Conservation (phyloP, 2,329 filamentous ascomycete genomes). For the Xenoacremonium recifei region DNA sequence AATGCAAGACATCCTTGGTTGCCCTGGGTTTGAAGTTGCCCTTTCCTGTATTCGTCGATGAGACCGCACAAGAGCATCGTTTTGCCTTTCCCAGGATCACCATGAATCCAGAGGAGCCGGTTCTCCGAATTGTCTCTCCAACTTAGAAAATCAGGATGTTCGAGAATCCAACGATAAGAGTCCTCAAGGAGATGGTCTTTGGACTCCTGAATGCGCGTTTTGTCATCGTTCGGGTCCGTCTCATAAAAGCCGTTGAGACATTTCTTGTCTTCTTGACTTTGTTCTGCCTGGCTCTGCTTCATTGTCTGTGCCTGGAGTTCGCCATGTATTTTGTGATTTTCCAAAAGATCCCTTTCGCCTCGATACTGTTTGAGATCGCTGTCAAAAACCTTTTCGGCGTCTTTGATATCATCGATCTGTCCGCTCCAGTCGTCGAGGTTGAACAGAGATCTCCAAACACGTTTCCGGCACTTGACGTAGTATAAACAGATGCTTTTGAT, state of each 20-base stretch:
- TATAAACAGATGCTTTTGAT: not conserved
- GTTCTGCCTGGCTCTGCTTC: not conserved
- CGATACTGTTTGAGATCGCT: not conserved
- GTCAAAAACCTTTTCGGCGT: not conserved
- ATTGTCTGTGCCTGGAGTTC: not conserved
- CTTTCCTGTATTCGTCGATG: constrained; percentile 31
- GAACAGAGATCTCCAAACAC: not conserved
- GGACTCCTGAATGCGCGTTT: not conserved
- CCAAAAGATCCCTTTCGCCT: not conserved
- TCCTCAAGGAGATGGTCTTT: too few species aligned
- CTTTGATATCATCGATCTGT: not conserved
- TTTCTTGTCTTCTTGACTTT: not conserved
- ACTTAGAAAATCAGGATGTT: too few species aligned
- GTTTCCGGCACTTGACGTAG: not conserved
- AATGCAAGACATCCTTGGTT: constrained; percentile 26
- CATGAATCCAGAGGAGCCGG: too few species aligned
- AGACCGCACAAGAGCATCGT: constrained; percentile 42
- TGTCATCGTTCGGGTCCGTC: not conserved
- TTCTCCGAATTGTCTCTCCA: too few species aligned
- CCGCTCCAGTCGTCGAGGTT: not conserved
- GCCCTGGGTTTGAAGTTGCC: constrained; percentile 17
- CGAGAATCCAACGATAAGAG: too few species aligned
- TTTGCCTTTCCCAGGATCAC: constrained; percentile 42
- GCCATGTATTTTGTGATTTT: too few species aligned
- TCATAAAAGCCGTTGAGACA: not conserved